phyloP scores from a whole-genome alignment of 2,329 filamentous ascomycete genomes.

The Venturiaceae sp. region DNA sequence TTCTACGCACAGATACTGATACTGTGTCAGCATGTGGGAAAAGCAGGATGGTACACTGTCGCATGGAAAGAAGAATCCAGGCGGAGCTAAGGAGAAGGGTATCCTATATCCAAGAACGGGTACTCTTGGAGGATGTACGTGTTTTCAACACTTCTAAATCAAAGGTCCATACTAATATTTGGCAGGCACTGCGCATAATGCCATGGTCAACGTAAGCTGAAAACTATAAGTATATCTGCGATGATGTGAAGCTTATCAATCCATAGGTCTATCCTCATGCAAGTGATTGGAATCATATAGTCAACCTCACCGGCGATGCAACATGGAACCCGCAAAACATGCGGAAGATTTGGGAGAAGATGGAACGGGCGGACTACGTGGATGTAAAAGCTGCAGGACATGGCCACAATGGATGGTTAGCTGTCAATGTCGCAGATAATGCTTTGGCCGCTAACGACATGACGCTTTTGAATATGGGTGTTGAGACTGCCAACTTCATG shows the following conservation, averaged over 20 bases:
- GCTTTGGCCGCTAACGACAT: neutral
- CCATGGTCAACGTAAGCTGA: constrained; percentile 13
- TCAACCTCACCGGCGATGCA: constrained; percentile 14
- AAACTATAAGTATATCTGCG: too few relatives aligned
- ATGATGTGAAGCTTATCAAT: too few relatives aligned
- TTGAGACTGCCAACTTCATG: neutral
- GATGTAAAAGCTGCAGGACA: constrained; percentile 35
- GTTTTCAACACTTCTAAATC: too few relatives aligned
- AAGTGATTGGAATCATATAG: constrained; percentile 15
- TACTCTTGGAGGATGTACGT: constrained; percentile 39
- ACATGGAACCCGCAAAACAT: constrained; percentile 40
- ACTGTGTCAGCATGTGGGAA: too few relatives aligned
- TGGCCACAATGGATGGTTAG: constrained; percentile 49
- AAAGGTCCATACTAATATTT: too few relatives aligned
- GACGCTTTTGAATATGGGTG: neutral
- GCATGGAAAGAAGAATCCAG: too few relatives aligned
- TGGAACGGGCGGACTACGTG: constrained; percentile 47
- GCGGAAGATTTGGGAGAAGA: constrained; percentile 43
- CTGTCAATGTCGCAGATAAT: constrained; percentile 19
- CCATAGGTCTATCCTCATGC: constrained; percentile 13
- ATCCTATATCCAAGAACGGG: constrained; percentile 38
- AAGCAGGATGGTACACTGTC: too few relatives aligned
- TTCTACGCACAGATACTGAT: too few relatives aligned
- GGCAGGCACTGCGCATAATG: constrained; percentile 17
- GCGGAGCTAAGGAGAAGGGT: constrained; percentile 31